Conservation (phyloP, 495 filamentous ascomycete genomes). For the Podospora pseudoanserina region DNA sequence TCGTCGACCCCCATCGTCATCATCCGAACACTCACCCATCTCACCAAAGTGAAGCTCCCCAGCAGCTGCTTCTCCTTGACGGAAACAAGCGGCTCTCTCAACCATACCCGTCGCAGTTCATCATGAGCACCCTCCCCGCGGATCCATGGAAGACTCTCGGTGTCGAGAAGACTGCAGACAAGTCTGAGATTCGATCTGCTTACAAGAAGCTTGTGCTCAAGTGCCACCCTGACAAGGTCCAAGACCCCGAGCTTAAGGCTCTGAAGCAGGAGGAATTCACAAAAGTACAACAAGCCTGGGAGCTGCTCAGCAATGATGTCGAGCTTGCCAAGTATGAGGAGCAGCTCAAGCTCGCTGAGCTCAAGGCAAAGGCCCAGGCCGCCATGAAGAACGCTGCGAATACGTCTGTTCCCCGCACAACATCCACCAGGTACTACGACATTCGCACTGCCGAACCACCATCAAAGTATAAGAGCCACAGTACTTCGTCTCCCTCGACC, state of each 20-base stretch:
- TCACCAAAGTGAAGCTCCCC: not conserved
- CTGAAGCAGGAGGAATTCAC: constrained; percentile 83
- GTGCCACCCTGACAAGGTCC: constrained; percentile 93
- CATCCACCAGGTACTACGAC: constrained; percentile 25
- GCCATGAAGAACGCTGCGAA: constrained; percentile 35
- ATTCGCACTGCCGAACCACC: constrained; percentile 35
- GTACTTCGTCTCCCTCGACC: constrained; percentile 24
- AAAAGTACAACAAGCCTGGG: constrained; percentile 89
- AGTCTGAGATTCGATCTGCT: constrained; percentile 69
- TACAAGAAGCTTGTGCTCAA: constrained; percentile 91
- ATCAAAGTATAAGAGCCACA: constrained; percentile 29
- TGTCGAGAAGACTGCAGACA: constrained; percentile 68
- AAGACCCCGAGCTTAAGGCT: constrained; percentile 61
- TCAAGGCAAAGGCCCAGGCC: constrained; percentile 20
- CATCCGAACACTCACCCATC: not conserved
- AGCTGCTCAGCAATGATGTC: constrained; percentile 77
- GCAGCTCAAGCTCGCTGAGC: constrained; percentile 58
- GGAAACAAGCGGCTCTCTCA: constrained; percentile 1
- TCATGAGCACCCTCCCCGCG: constrained; percentile 65
- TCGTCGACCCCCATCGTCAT: constrained; percentile 9
- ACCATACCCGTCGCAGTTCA: constrained; percentile 21
- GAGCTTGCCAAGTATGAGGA: constrained; percentile 74
- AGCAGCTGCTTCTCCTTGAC: constrained; percentile 15
- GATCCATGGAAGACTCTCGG: constrained; percentile 85
- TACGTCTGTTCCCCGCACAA: constrained; percentile 34